These are phyloP conservation scores for Aspergillus costaricaensis DNA, from an alignment of 2,329 filamentous ascomycete species.

Conservation along the genomic window DNA sequence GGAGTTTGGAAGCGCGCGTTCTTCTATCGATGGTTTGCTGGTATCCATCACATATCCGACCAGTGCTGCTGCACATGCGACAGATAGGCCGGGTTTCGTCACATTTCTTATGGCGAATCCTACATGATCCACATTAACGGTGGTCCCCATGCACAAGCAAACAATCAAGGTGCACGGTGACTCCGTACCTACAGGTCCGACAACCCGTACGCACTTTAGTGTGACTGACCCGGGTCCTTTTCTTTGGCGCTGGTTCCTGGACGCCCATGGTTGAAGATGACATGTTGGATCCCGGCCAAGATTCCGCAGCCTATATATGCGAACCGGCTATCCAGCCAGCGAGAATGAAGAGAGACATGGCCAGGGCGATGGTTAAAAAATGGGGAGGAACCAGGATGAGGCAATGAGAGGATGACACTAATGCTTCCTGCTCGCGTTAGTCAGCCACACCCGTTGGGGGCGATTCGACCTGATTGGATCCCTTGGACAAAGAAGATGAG, in stretches of 20 bases:
- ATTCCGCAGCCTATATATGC: background rate
- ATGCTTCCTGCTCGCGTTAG: background rate
- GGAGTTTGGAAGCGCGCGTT: background rate
- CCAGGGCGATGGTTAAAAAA: background rate
- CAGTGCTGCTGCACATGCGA: constrained; percentile 1
- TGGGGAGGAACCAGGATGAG: background rate
- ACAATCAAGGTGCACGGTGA: background rate
- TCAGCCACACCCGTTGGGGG: background rate
- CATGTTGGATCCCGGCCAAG: background rate
- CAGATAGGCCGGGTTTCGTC: constrained; percentile 1
- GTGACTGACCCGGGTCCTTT: background rate
- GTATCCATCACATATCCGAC: constrained; percentile 3
- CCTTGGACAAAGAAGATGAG: background rate
- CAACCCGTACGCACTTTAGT: constrained; percentile 5
- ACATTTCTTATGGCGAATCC: constrained; percentile 7
- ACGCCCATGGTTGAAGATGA: background rate
- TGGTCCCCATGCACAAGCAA: background rate
- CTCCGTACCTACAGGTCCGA: constrained; percentile 2
- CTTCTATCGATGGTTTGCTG: background rate
- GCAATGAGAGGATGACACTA: background rate
- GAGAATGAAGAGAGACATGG: background rate
- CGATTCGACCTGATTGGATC: background rate
- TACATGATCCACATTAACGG: background rate
- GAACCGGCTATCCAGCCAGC: background rate
- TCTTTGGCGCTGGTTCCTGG: background rate